Percentiles rank a stretch among this genome's conserved stretches.
These are phyloP conservation scores for Picochlorum sp. DNA, from an alignment of 139 green algal genomes.

Conservation along the genomic window DNA sequence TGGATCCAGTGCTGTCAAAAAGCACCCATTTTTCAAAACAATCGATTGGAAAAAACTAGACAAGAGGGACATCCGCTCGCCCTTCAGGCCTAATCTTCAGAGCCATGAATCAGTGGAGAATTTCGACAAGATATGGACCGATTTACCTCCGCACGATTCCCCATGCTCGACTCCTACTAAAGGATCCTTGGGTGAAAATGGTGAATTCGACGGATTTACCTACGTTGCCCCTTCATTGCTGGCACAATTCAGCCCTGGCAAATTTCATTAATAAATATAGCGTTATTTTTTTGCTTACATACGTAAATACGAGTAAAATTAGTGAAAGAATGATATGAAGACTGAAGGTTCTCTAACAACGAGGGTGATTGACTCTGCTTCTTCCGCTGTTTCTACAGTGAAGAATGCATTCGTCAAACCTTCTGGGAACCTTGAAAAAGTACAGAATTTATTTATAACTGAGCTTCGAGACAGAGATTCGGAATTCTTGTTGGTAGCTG, in stretches of 20 bases:
- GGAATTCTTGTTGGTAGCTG: too few relatives aligned
- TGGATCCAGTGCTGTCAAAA: constrained; percentile 44
- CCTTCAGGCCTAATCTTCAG: constrained; percentile 66
- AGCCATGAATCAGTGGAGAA: constrained; percentile 52
- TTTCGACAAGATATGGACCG: constrained; percentile 81
- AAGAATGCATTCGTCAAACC: too few relatives aligned
- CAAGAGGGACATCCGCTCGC: constrained; percentile 53
- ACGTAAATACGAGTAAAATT: not conserved
- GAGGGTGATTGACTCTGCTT: too few relatives aligned
- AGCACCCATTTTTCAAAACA: constrained; percentile 81
- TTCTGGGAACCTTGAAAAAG: too few relatives aligned
- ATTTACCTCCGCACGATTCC: constrained; percentile 59
- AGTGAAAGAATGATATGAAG: not conserved
- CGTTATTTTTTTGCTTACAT: not conserved
- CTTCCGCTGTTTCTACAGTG: too few relatives aligned
- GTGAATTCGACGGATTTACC: constrained; percentile 59
- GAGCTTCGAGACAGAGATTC: too few relatives aligned
- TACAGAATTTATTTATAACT: too few relatives aligned
- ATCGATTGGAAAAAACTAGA: constrained; percentile 84
- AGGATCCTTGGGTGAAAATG: constrained; percentile 4
- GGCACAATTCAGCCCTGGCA: not conserved
- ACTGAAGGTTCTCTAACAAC: too few relatives aligned
- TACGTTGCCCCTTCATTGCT: constrained; percentile 41
- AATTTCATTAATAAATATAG: not conserved
- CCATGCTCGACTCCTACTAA: constrained; percentile 50